A percentile compares a stretch with the other conserved stretches of the same genome.
Evolutionary conservation across 108 stramenopile species (phyloP).

Genomic region (Nitzschia sp.): DNA sequence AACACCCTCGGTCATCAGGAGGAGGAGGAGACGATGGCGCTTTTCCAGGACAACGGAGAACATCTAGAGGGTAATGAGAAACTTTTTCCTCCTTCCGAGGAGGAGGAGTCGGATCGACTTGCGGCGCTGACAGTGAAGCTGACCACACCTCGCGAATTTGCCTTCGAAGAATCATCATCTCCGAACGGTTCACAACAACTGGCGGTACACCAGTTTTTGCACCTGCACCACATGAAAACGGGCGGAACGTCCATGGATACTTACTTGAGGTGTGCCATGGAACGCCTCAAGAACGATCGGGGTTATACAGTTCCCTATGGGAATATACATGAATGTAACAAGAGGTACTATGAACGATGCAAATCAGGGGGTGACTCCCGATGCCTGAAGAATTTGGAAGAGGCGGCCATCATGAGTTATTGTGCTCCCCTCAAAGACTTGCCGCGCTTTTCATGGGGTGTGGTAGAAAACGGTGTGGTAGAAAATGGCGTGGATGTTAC

Average conservation of each 20-base stretch:
- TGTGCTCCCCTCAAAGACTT: conserved; percentile 66
- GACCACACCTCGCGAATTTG: background rate
- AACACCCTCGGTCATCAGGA: too few relatives aligned
- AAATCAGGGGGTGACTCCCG: conserved; percentile 3
- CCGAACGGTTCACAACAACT: background rate
- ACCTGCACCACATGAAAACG: conserved; percentile 84
- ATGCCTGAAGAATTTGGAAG: conserved; percentile 10
- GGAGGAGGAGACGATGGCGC: too few relatives aligned
- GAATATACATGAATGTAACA: conserved; percentile 37
- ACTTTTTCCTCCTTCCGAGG: too few relatives aligned
- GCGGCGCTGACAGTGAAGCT: background rate
- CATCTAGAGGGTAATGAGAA: too few relatives aligned
- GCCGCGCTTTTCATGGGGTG: conserved; percentile 51
- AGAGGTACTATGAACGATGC: conserved; percentile 21
- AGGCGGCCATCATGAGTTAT: conserved; percentile 58
- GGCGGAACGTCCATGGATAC: conserved; percentile 66
- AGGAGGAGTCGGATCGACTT: background rate
- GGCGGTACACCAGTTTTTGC: conserved; percentile 58
- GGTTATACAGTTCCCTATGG: conserved; percentile 23
- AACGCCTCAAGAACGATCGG: conserved; percentile 22
- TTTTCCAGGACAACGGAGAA: too few relatives aligned
- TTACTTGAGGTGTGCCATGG: conserved; percentile 52
- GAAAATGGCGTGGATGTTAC: background rate
- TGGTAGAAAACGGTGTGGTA: background rate
- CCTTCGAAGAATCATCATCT: background rate